These are phyloP conservation scores for Quercus lobata DNA, from an alignment of 331 rosid genomes.

Conservation along the genomic window DNA sequence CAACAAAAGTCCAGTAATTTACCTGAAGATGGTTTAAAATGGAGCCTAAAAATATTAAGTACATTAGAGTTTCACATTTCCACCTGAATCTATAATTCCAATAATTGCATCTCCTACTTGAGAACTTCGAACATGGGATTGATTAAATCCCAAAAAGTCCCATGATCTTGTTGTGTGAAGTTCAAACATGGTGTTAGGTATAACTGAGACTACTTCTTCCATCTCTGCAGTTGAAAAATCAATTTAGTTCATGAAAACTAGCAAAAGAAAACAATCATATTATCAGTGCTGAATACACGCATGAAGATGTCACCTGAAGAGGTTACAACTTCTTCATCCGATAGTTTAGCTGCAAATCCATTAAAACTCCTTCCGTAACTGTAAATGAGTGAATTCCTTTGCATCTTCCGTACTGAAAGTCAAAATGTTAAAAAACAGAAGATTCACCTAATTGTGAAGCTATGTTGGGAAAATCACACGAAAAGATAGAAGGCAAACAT, in stretches of 20 bases:
- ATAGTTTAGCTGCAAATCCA: slow-evolving; percentile 24
- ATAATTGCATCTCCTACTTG: slow-evolving; percentile 9
- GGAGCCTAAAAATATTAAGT: background rate
- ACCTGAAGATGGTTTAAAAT: too few relatives aligned
- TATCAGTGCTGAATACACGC: background rate
- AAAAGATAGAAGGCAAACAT: too few relatives aligned
- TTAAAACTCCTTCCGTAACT: slow-evolving; percentile 17
- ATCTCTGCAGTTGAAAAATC: slow-evolving; percentile 3
- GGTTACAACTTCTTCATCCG: slow-evolving; percentile 14
- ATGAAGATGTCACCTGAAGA: slow-evolving; percentile 1
- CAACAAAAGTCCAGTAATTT: background rate
- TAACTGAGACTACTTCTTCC: slow-evolving; percentile 24
- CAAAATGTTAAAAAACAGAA: background rate
- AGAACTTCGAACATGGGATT: background rate
- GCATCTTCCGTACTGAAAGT: slow-evolving; percentile 3
- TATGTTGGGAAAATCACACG: too few relatives aligned
- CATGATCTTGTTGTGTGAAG: slow-evolving; percentile 28
- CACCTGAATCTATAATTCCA: slow-evolving; percentile 23
- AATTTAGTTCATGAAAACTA: background rate
- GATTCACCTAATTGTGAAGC: background rate
- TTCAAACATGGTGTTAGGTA: background rate
- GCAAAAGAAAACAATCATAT: background rate
- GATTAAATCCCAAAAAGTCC: slow-evolving; percentile 20
- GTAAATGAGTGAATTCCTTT: slow-evolving; percentile 5
- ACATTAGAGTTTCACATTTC: background rate